Evolutionary conservation across 176 grass and related monocot species (phyloP), one percentile per base, ranked within the genome.

Genomic region (Chrysopogon serrulatus): DNA sequence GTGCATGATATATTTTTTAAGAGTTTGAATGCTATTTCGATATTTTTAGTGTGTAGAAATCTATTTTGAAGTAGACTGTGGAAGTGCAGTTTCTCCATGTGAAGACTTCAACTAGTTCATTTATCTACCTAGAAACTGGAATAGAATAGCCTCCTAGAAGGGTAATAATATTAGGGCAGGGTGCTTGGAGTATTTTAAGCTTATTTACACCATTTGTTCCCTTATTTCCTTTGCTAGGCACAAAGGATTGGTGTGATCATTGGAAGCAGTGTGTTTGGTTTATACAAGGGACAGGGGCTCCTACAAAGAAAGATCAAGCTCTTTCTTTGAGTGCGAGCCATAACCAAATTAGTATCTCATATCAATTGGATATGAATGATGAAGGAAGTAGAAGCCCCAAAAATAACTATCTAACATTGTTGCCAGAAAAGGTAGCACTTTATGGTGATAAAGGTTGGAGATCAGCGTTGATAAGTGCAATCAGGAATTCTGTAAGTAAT

Each of bases 191-290:
- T 17, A 26, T 11, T 64, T 32, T 26, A 51, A 80, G 37, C 70
- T 33, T 71, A 1, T 73, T 83, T 56, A 33, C 67, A 79, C 10
- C 2, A n/a, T 61, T 78, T 47, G 42, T 9, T 60, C n/a, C 27
- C 10, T 77, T 69, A 54, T 75, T 35, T 88, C 44, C 14, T 82
- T 90, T 71, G 40, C 33, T 72, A 95, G 95, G 80, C 76, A 80
- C 36, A 32, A 87, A 89, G 65, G 82, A 91, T 76, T 98, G 95
- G 95, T 98, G 95, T 70, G 86, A 98, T 75, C 95, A 98, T 43
- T 98, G 95, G 95, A 98, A 98, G 85, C 92, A 98, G 34, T 98
- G 95, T 90, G 79, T 98, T 80, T 98, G 95, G 95, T 95, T 95
- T 72, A 88, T 87, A 86, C 79, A 85, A 76, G 90, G 83, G 26